Conservation (phyloP, 306 rosid species). For the Glycine tomentella region DNA sequence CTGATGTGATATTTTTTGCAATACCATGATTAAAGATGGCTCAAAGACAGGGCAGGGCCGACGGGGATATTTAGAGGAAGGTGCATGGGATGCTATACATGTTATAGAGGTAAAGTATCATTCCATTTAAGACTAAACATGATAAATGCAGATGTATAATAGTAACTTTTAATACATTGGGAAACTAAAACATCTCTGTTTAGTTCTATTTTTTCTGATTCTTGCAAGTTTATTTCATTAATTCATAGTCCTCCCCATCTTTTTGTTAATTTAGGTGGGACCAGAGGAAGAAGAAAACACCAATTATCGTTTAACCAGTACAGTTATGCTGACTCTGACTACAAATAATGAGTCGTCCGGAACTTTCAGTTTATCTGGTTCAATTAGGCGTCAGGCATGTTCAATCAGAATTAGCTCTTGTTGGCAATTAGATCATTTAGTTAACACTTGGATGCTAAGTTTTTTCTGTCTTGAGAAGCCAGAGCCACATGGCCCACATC, state of each 20-base stretch:
- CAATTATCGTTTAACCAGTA: conserved; percentile 85
- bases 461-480: conserved; percentile 32
- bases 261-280: conserved; percentile 65
- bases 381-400: conserved; percentile 91
- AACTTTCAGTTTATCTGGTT: conserved; percentile 89
- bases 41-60: conserved; percentile 96
- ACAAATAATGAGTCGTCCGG: conserved; percentile 87
- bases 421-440: conserved; percentile 18
- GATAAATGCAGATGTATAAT: conserved; percentile 13
- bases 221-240: conserved; percentile 6
- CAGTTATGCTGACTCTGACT: conserved; percentile 92
- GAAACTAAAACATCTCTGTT: conserved; percentile 5
- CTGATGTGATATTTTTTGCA: conserved; percentile 51
- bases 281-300: conserved; percentile 86
- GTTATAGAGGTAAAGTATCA: conserved; percentile 80
- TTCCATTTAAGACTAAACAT: conserved; percentile 21
- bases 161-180: conserved; percentile 11
- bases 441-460: conserved; percentile 13
- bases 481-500: conserved; percentile 2
- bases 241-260: conserved; percentile 6
- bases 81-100: conserved; percentile 99
- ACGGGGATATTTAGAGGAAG: conserved; percentile 93
- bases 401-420: conserved; percentile 35
- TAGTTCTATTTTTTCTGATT: conserved; percentile 15
- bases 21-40: conserved; percentile 73